Conservation (phyloP, 2,329 filamentous ascomycete genomes). For the Rhynchosporium secalis region DNA sequence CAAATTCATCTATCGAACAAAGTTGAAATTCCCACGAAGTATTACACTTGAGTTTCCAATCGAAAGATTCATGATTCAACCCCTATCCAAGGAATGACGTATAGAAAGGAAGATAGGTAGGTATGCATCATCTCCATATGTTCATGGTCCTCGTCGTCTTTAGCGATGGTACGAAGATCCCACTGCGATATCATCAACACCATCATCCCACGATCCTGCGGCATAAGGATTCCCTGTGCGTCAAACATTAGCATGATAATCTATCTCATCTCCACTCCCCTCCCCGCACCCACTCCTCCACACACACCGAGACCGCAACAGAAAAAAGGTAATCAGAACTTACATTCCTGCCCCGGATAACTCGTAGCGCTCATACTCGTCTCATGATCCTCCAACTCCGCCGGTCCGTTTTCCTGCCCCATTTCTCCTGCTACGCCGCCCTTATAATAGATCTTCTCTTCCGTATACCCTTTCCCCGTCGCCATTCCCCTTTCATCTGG, state of each 20-base stretch:
- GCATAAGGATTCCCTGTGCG: conserved; percentile 21
- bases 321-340: conserved; percentile 6
- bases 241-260: neutral
- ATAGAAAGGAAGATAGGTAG: no score
- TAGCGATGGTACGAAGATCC: neutral
- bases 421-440: neutral
- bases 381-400: conserved; percentile 44
- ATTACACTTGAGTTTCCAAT: no score
- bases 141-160: no score
- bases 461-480: conserved; percentile 38
- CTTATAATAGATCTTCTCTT: conserved; percentile 53
- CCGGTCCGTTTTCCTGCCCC: conserved; percentile 36
- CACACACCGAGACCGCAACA: neutral
- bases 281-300: neutral
- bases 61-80: no score
- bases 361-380: conserved; percentile 65
- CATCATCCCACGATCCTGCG: conserved; percentile 22
- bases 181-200: conserved; percentile 7
- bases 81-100: no score
- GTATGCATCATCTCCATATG: no score
- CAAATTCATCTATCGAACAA: no score
- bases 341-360: conserved; percentile 69
- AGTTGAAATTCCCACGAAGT: no score
- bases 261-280: neutral
- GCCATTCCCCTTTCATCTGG: no score